phyloP scores from a whole-genome alignment of 176 grass and related monocot species.

The Hsuehochloa calcarea region DNA sequence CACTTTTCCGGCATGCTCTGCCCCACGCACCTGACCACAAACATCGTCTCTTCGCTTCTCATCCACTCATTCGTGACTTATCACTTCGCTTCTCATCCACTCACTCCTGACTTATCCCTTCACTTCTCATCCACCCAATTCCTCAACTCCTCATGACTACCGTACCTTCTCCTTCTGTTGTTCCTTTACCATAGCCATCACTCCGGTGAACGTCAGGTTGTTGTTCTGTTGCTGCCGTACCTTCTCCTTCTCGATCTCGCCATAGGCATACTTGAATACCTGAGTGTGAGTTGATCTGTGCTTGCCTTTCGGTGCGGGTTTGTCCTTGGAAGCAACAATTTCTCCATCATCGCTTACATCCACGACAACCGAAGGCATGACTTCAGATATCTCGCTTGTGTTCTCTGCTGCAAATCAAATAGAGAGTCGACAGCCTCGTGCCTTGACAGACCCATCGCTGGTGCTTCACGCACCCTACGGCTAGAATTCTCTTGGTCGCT shows the following conservation, averaged over 20 bases:
- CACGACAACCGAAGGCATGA: constrained; percentile 40
- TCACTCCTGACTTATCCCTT: too few species aligned
- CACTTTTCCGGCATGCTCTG: too few species aligned
- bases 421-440: constrained; percentile 39
- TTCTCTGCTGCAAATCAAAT: constrained; percentile 29
- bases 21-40: too few species aligned
- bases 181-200: constrained; percentile 56
- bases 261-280: constrained; percentile 85
- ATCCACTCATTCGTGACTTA: too few species aligned
- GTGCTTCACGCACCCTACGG: constrained; percentile 35
- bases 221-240: constrained; percentile 60
- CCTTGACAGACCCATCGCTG: constrained; percentile 18
- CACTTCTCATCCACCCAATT: too few species aligned
- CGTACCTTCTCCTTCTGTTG: constrained; percentile 40
- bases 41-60: too few species aligned
- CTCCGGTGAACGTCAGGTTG: constrained; percentile 66
- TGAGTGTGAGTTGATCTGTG: constrained; percentile 66
- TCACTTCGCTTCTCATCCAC: too few species aligned
- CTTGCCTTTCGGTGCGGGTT: constrained; percentile 44
- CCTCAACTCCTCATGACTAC: too few species aligned
- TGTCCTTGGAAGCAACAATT: constrained; percentile 46
- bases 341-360: constrained; percentile 45
- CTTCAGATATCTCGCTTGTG: constrained; percentile 46
- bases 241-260: constrained; percentile 85
- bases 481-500: not conserved